phyloP scores from a whole-genome alignment of 2,329 filamentous ascomycete species.

The Chlorencoelia australis region DNA sequence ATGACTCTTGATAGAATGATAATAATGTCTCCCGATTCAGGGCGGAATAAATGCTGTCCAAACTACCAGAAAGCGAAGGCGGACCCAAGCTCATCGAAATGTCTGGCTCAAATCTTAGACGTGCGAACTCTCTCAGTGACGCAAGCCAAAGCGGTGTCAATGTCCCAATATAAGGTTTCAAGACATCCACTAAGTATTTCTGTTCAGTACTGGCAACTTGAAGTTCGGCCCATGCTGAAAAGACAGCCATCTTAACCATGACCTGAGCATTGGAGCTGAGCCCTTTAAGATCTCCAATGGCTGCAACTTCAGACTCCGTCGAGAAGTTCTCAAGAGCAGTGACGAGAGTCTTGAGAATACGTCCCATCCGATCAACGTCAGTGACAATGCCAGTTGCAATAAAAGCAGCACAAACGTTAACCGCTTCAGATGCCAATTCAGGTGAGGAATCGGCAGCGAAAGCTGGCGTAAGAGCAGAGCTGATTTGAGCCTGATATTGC shows the following conservation, averaged over 20 bases:
- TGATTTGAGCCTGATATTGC: conserved; percentile 97
- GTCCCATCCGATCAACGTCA: conserved; percentile 96
- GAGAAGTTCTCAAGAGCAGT: conserved; percentile 88
- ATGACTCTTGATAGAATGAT: conserved; percentile 93
- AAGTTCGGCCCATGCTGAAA: conserved; percentile 93
- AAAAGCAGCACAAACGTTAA: conserved; percentile 96
- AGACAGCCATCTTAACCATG: conserved; percentile 97
- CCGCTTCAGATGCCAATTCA: conserved; percentile 87
- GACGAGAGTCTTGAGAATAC: conserved; percentile 88
- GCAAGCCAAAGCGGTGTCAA: conserved; percentile 91
- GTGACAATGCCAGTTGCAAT: conserved; percentile 96
- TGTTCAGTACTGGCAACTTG: conserved; percentile 94
- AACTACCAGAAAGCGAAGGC: conserved; percentile 68
- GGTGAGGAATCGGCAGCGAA: conserved; percentile 95
- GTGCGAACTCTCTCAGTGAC: conserved; percentile 85
- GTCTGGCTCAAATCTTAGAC: conserved; percentile 89
- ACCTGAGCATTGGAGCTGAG: conserved; percentile 93
- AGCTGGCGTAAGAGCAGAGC: conserved; percentile 88
- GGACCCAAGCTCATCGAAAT: conserved; percentile 85
- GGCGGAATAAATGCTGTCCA: conserved; percentile 91
- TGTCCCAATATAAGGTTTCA: conserved; percentile 81
- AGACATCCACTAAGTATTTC: conserved; percentile 75
- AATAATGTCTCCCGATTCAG: conserved; percentile 89
- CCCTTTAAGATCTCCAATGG: conserved; percentile 86
- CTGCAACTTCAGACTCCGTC: conserved; percentile 65